These are phyloP conservation scores for Citrullus amarus DNA, from an alignment of 306 rosid species.

Conservation along the genomic window DNA sequence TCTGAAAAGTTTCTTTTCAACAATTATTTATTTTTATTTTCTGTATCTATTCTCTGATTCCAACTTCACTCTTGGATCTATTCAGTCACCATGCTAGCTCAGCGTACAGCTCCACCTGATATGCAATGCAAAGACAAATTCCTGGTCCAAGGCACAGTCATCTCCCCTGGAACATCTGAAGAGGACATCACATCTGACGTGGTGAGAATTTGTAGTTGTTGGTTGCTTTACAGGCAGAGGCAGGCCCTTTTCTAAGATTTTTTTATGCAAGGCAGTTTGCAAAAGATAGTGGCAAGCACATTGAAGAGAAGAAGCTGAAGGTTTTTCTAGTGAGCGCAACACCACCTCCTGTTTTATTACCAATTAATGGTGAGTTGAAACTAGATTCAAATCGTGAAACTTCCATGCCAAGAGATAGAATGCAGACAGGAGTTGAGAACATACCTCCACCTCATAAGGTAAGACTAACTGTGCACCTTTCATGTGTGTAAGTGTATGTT, in stretches of 20 bases:
- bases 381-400: constrained; percentile 37
- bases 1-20: background rate
- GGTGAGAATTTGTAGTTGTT: constrained; percentile 28
- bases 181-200: constrained; percentile 51
- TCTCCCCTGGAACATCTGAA: constrained; percentile 56
- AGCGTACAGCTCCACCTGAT: constrained; percentile 54
- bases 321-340: constrained; percentile 55
- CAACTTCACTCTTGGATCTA: constrained; percentile 13
- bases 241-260: constrained; percentile 11
- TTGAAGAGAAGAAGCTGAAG: constrained; percentile 75
- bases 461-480: constrained; percentile 6
- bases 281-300: constrained; percentile 46
- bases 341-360: constrained; percentile 55
- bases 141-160: constrained; percentile 57
- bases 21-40: background rate
- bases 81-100: constrained; percentile 96
- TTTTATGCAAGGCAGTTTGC: constrained; percentile 41
- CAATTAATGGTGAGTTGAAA: constrained; percentile 54
- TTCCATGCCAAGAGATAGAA: constrained; percentile 41
- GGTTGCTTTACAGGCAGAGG: background rate
- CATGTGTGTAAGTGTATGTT: background rate
- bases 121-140: constrained; percentile 88
- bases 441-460: constrained; percentile 53
- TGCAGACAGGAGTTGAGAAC: constrained; percentile 60
- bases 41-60: background rate